Evolutionary conservation across 2,329 filamentous ascomycete genomes (phyloP).

Genomic region (Aspergillus felis): DNA sequence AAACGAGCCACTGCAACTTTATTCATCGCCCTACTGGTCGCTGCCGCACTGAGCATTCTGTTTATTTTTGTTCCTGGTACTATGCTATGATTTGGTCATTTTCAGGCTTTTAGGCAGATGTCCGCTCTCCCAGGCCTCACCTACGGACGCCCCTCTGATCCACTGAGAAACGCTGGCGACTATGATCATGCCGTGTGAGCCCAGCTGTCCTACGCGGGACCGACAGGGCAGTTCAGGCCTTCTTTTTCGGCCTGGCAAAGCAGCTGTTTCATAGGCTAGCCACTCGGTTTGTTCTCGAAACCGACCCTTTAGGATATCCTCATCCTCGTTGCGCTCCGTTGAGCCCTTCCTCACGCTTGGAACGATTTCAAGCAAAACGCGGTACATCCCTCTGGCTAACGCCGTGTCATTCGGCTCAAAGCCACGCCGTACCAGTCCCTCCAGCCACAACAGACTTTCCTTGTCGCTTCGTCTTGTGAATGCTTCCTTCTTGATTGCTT

Average conservation of each 20-base stretch:
- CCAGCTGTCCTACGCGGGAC: background rate
- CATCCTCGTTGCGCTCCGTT: background rate
- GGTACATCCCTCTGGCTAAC: background rate
- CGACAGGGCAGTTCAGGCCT: background rate
- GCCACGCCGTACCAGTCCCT: no score
- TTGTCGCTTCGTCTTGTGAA: conserved; percentile 18
- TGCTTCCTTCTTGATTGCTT: conserved; percentile 16
- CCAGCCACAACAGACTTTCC: conserved; percentile 6
- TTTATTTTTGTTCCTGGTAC: conserved; percentile 94
- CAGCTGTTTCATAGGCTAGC: background rate
- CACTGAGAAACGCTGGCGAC: background rate
- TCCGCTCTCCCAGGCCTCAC: background rate
- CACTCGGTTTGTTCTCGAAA: background rate
- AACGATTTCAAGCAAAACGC: background rate
- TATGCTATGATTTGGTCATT: conserved; percentile 29
- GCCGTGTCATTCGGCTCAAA: background rate
- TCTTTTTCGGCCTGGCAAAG: background rate
- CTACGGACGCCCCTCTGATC: background rate
- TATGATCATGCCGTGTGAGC: background rate
- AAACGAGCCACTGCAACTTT: conserved; percentile 82
- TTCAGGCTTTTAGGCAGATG: background rate
- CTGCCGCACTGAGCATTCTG: conserved; percentile 76
- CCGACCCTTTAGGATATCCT: background rate
- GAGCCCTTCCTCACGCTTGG: background rate
- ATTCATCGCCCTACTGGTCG: conserved; percentile 68